These are phyloP conservation scores for Coffea canephora DNA, from an alignment of 257 asterid genomes.

Conservation along the genomic window DNA sequence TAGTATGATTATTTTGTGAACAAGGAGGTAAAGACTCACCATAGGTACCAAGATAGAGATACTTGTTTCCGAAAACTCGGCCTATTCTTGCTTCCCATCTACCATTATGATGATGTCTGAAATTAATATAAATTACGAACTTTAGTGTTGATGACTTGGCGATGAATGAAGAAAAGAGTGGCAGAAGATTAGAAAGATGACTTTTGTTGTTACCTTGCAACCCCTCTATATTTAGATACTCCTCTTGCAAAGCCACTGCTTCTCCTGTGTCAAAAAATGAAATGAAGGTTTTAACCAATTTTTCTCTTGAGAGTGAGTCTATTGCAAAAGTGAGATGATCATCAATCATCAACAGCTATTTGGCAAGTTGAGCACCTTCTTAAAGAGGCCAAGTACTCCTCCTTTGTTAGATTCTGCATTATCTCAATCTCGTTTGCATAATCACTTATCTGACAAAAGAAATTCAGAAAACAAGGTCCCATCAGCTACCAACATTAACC, in stretches of 20 bases:
- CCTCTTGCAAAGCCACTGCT: conserved; percentile 89
- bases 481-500: neutral
- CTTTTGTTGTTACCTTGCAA: conserved; percentile 46
- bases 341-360: neutral
- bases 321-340: neutral
- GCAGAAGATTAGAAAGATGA: neutral
- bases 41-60: conserved; percentile 69
- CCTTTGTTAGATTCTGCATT: conserved; percentile 59
- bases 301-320: neutral
- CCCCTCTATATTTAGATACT: conserved; percentile 76
- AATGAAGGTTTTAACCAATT: neutral
- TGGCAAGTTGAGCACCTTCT: conserved; percentile 47
- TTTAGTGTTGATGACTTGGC: neutral
- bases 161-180: neutral
- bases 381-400: conserved; percentile 71
- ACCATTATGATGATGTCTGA: conserved; percentile 72
- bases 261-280: conserved; percentile 38
- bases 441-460: conserved; percentile 42
- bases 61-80: conserved; percentile 65
- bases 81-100: conserved; percentile 90
- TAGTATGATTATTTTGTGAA: too few relatives aligned
- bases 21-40: conserved; percentile 24
- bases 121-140: neutral
- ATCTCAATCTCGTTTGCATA: conserved; percentile 58
- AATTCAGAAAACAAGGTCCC: too few relatives aligned